A percentile compares a stretch with the other conserved stretches of the same genome.
Conservation (phyloP, 1,284 basidiomycete genomes). For the Ceratorhiza oryzae-sativae region DNA sequence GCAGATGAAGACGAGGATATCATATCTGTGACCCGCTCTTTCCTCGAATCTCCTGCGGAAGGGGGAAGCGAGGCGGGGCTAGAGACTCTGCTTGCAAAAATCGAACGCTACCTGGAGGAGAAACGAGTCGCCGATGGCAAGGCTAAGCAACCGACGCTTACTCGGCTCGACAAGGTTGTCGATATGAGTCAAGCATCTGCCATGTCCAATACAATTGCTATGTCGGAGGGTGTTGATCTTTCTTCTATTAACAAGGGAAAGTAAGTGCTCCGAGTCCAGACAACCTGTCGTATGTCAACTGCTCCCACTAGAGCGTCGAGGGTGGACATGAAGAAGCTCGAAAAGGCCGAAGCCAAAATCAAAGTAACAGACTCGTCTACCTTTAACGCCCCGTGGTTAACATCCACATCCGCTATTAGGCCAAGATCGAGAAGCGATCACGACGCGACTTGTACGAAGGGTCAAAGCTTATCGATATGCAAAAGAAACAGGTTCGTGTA, state of each 20-base stretch:
- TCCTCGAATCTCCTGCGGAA: slow-evolving; percentile 73
- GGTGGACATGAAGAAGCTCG: slow-evolving; percentile 97
- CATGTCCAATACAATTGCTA: slow-evolving; percentile 83
- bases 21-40: slow-evolving; percentile 75
- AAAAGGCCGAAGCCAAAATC: slow-evolving; percentile 98
- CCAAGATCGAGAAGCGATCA: slow-evolving; percentile 96
- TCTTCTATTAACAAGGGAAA: slow-evolving; percentile 95
- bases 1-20: slow-evolving; percentile 92
- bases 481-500: slow-evolving; percentile 77
- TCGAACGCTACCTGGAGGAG: slow-evolving; percentile 69
- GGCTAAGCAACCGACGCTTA: slow-evolving; percentile 60
- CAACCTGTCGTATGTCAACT: slow-evolving; percentile 5
- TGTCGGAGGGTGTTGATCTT: slow-evolving; percentile 88
- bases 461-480: slow-evolving; percentile 91
- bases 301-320: slow-evolving; percentile 74
- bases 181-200: slow-evolving; percentile 88
- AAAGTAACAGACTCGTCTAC: slow-evolving; percentile 58
- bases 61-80: slow-evolving; percentile 62
- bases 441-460: slow-evolving; percentile 92
- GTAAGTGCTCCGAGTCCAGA: slow-evolving; percentile 59
- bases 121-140: slow-evolving; percentile 67
- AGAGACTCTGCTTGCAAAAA: slow-evolving; percentile 68
- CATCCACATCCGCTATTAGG: slow-evolving; percentile 54
- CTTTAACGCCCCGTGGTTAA: neutral
- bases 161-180: slow-evolving; percentile 85